Evolutionary conservation across 345 rosid genomes (phyloP).

Genomic region (Salix arbutifolia): DNA sequence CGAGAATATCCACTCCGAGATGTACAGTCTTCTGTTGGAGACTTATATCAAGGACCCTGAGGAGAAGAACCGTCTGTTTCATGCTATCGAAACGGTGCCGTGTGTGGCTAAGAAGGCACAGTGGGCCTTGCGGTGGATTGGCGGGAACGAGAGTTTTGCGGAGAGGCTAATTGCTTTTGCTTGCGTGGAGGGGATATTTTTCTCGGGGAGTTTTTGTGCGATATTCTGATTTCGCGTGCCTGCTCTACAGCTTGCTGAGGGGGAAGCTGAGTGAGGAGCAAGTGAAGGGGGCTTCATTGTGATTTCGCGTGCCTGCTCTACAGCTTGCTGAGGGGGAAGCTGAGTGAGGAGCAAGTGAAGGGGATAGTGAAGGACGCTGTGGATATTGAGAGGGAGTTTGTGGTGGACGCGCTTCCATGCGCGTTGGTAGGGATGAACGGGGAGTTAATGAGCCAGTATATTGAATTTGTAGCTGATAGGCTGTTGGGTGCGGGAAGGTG

Average conservation of each 20-base stretch:
- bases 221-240: slow-evolving; percentile 82
- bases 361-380: slow-evolving; percentile 72
- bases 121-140: slow-evolving; percentile 84
- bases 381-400: slow-evolving; percentile 86
- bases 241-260: slow-evolving; percentile 51
- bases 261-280: slow-evolving; percentile 62
- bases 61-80: slow-evolving; percentile 58
- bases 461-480: slow-evolving; percentile 84
- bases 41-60: slow-evolving; percentile 76
- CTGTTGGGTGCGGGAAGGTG: slow-evolving; percentile 62
- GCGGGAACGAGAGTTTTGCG: slow-evolving; percentile 67
- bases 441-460: slow-evolving; percentile 71
- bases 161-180: slow-evolving; percentile 81
- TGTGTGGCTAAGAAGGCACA: slow-evolving; percentile 68
- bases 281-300: slow-evolving; percentile 85
- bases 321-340: slow-evolving; percentile 42
- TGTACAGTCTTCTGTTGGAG: slow-evolving; percentile 87
- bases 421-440: slow-evolving; percentile 89
- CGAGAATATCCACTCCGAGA: slow-evolving; percentile 94
- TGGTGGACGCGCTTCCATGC: slow-evolving; percentile 84
- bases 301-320: slow-evolving; percentile 87
- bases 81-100: slow-evolving; percentile 70
- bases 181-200: slow-evolving; percentile 93
- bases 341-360: slow-evolving; percentile 66
- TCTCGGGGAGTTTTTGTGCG: slow-evolving; percentile 88